Percentiles rank a stretch among this genome's conserved stretches.
phyloP scores from a whole-genome alignment of 768 basidiomycete species.

The Podaxis sp. region DNA sequence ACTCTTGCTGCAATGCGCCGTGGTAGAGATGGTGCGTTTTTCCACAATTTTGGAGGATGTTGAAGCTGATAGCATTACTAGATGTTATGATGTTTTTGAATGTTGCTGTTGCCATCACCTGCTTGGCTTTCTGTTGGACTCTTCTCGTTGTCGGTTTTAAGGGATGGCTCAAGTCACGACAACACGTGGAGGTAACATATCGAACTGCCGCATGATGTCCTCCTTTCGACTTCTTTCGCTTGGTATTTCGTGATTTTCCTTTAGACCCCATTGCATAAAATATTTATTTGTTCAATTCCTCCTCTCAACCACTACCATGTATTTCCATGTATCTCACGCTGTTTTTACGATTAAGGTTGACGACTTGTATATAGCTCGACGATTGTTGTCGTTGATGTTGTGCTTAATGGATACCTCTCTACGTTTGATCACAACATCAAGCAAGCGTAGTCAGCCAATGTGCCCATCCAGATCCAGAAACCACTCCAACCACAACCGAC shows the following conservation, averaged over 20 bases:
- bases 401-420: not conserved
- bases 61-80: slow-evolving; percentile 21
- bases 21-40: slow-evolving; percentile 69
- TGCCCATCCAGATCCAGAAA: slow-evolving; percentile 83
- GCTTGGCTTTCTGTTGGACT: slow-evolving; percentile 83
- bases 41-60: not conserved
- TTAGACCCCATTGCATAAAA: not conserved
- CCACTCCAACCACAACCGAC: slow-evolving; percentile 85
- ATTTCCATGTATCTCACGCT: not conserved
- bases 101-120: slow-evolving; percentile 80
- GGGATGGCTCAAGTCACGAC: slow-evolving; percentile 63
- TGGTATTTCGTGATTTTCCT: not conserved
- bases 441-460: slow-evolving; percentile 60
- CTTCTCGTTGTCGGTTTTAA: slow-evolving; percentile 73
- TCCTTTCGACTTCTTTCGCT: slow-evolving; percentile 10
- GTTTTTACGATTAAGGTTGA: not conserved
- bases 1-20: slow-evolving; percentile 89
- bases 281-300: not conserved
- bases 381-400: not conserved
- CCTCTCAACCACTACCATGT: not conserved
- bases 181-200: slow-evolving; percentile 25
- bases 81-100: slow-evolving; percentile 91
- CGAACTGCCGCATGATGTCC: slow-evolving; percentile 21
- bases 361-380: not conserved
- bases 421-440: slow-evolving; percentile 19